Percentiles rank a stretch among this genome's conserved stretches.
Conservation (phyloP, 176 grass and related monocot genomes). For the Oryza meridionalis region DNA sequence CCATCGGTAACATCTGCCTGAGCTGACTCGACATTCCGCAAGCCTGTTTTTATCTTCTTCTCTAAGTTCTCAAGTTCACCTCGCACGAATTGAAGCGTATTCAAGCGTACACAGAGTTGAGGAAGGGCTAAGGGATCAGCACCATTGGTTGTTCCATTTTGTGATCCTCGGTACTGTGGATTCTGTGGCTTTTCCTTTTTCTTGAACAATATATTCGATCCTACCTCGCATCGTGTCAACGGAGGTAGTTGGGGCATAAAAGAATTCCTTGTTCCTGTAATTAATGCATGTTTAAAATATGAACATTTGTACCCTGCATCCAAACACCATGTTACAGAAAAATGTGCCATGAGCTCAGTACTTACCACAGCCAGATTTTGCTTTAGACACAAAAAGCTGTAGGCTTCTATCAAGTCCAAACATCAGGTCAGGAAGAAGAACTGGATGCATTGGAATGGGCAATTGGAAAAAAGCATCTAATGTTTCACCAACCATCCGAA, state of each 20-base stretch:
- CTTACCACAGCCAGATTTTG: conserved; percentile 96
- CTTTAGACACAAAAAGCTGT: conserved; percentile 86
- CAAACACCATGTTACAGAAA: conserved; percentile 31
- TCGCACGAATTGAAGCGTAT: conserved; percentile 80
- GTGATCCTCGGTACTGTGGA: conserved; percentile 65
- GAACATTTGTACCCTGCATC: conserved; percentile 2
- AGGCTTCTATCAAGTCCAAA: conserved; percentile 81
- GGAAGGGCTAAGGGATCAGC: conserved; percentile 62
- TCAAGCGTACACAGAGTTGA: conserved; percentile 91
- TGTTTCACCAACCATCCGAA: conserved; percentile 88
- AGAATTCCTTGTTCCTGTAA: conserved; percentile 72
- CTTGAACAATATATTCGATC: conserved; percentile 90
- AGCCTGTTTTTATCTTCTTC: conserved; percentile 93
- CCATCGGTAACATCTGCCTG: conserved; percentile 88
- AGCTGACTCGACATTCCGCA: conserved; percentile 91
- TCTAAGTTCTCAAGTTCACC: conserved; percentile 83
- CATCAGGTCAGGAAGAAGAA: conserved; percentile 81
- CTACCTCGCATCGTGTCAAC: conserved; percentile 89
- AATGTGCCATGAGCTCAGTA: conserved; percentile 31
- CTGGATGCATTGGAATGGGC: conserved; percentile 92
- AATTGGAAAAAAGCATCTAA: conserved; percentile 94
- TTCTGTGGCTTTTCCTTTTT: conserved; percentile 86
- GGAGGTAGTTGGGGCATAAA: conserved; percentile 82
- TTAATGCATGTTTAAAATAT: neutral
- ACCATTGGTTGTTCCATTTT: conserved; percentile 71